Evolutionary conservation across 2,329 filamentous ascomycete species (phyloP).

Genomic region (Teratosphaeria pseudoeucalypti): DNA sequence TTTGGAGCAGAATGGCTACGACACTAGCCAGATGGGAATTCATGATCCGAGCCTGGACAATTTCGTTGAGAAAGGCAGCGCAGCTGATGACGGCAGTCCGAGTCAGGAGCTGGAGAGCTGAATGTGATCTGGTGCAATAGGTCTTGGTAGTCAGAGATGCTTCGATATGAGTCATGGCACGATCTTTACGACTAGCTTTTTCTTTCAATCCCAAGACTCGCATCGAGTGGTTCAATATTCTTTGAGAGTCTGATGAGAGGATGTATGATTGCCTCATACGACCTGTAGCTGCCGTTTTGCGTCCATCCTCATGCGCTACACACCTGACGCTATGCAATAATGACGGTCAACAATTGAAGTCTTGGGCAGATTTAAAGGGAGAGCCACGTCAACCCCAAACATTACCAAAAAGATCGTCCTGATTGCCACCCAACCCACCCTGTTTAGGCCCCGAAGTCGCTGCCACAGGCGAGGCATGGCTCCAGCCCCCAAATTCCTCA

Average conservation of each 20-base stretch:
- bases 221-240: too few relatives aligned
- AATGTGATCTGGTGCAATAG: not conserved
- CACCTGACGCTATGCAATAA: not conserved
- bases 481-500: conserved; percentile 95
- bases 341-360: not conserved
- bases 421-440: conserved; percentile 39
- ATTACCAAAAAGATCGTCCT: conserved; percentile 86
- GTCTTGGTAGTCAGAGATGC: too few relatives aligned
- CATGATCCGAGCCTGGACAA: not conserved
- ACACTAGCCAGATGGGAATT: conserved; percentile 37
- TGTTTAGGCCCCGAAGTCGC: conserved; percentile 36
- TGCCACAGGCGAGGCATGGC: conserved; percentile 50
- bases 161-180: too few relatives aligned
- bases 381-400: conserved; percentile 65
- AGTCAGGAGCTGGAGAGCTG: not conserved
- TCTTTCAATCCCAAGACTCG: too few relatives aligned
- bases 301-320: not conserved
- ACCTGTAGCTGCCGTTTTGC: too few relatives aligned
- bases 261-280: too few relatives aligned
- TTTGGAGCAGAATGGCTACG: conserved; percentile 64
- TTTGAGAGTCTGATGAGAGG: too few relatives aligned
- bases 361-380: not conserved
- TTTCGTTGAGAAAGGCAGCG: not conserved
- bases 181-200: too few relatives aligned
- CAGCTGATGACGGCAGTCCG: not conserved